Conservation (phyloP, 73 alveolate genomes). For the Stentor coeruleus region DNA sequence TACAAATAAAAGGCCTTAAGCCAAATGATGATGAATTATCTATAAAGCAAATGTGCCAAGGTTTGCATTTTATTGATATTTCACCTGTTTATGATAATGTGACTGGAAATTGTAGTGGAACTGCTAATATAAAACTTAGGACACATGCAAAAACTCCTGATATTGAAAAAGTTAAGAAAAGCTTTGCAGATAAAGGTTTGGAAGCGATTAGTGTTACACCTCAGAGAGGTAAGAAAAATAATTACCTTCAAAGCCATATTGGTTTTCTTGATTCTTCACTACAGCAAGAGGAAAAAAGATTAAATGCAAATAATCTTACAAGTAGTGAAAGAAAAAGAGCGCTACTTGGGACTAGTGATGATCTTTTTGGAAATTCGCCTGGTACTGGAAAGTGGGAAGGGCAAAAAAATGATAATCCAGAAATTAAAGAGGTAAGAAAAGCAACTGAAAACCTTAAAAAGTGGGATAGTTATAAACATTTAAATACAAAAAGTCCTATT, state of each 20-base stretch:
- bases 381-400: background rate
- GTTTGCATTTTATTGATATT: background rate
- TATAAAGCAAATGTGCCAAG: background rate
- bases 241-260: background rate
- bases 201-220: background rate
- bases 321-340: background rate
- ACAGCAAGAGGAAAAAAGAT: background rate
- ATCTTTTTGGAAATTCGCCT: background rate
- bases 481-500: too few relatives aligned
- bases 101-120: background rate
- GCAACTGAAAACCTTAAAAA: background rate
- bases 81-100: background rate
- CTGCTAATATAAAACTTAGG: background rate
- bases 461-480: background rate
- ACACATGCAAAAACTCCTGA: background rate
- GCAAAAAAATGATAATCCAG: too few relatives aligned
- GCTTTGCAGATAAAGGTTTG: background rate
- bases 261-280: background rate
- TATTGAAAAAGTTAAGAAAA: background rate
- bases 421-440: background rate
- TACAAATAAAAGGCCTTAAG: background rate
- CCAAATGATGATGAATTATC: background rate
- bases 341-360: background rate
- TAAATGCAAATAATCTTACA: background rate
- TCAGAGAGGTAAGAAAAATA: background rate